A percentile compares a stretch with the other conserved stretches of the same genome.
phyloP scores from a whole-genome alignment of 2,329 filamentous ascomycete genomes.

The Phaeosphaeria sp. region DNA sequence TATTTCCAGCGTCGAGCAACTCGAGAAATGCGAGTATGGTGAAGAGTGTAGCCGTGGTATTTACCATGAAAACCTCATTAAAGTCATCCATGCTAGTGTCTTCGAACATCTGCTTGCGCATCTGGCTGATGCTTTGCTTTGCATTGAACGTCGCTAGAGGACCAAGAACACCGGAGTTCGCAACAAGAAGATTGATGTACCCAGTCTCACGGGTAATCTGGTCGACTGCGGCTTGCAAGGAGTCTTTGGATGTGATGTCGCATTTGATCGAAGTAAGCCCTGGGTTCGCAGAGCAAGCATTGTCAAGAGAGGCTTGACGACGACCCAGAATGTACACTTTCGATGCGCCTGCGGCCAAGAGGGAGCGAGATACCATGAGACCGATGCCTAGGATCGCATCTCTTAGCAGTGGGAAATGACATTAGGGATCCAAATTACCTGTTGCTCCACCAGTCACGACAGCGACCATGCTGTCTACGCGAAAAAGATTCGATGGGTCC shows the following conservation, averaged over 20 bases:
- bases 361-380: slow-evolving; percentile 28
- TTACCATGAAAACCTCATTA: slow-evolving; percentile 38
- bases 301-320: slow-evolving; percentile 24
- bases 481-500: slow-evolving; percentile 13
- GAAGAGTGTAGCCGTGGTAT: slow-evolving; percentile 50
- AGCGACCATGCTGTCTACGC: slow-evolving; percentile 22
- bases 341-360: slow-evolving; percentile 26
- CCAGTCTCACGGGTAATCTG: slow-evolving; percentile 16
- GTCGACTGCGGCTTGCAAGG: slow-evolving; percentile 19
- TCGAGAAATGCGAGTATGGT: slow-evolving; percentile 50
- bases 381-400: slow-evolving; percentile 37
- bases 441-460: slow-evolving; percentile 26
- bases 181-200: slow-evolving; percentile 31
- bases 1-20: slow-evolving; percentile 50
- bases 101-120: slow-evolving; percentile 10
- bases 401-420: no score
- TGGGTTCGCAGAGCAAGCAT: slow-evolving; percentile 9
- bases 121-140: slow-evolving; percentile 2
- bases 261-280: slow-evolving; percentile 19
- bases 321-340: slow-evolving; percentile 34
- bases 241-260: slow-evolving; percentile 28
- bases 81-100: slow-evolving; percentile 14
- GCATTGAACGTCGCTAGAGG: slow-evolving; percentile 14
- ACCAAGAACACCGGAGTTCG: slow-evolving; percentile 28
- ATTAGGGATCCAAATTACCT: slow-evolving; percentile 14